Percentiles rank a stretch among this genome's conserved stretches.
phyloP scores from a whole-genome alignment of 2,329 filamentous ascomycete species.

The Scedosporium dehoogii region DNA sequence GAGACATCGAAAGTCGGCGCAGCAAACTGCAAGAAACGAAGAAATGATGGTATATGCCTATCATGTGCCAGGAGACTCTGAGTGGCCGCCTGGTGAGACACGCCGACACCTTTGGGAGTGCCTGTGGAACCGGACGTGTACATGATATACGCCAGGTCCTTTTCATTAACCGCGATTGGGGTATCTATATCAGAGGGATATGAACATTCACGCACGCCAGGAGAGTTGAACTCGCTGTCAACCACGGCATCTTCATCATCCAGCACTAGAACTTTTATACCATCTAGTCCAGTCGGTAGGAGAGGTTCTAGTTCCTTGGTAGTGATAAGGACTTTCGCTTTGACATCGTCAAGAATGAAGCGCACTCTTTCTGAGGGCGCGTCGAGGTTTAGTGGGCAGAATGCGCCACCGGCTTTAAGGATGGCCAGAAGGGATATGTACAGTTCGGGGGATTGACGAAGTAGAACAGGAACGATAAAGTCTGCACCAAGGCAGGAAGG shows the following conservation, averaged over 20 bases:
- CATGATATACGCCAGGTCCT: conserved; percentile 69
- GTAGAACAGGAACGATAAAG: conserved; percentile 59
- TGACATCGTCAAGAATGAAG: conserved; percentile 73
- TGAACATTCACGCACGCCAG: neutral
- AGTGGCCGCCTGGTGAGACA: conserved; percentile 71
- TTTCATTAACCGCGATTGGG: neutral
- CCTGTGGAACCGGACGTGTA: conserved; percentile 91
- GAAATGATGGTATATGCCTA: conserved; percentile 63
- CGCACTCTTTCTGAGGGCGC: conserved; percentile 64
- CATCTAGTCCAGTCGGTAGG: conserved; percentile 6
- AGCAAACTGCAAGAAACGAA: conserved; percentile 81
- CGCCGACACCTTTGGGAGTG: conserved; percentile 73
- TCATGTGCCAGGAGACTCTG: conserved; percentile 79
- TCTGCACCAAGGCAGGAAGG: neutral
- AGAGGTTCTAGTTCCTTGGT: conserved; percentile 33
- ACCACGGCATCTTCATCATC: conserved; percentile 13
- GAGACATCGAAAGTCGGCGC: conserved; percentile 91
- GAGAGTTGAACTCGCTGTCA: neutral
- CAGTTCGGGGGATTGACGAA: conserved; percentile 67
- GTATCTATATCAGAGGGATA: conserved; percentile 1
- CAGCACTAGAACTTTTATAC: conserved; percentile 26
- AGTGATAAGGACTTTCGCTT: conserved; percentile 59
- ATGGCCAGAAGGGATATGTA: conserved; percentile 72
- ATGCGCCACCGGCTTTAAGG: conserved; percentile 72
- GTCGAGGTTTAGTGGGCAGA: conserved; percentile 76